Base-by-base conservation (phyloP, 139 green algal species). In the Ulvella scutata region DNA sequence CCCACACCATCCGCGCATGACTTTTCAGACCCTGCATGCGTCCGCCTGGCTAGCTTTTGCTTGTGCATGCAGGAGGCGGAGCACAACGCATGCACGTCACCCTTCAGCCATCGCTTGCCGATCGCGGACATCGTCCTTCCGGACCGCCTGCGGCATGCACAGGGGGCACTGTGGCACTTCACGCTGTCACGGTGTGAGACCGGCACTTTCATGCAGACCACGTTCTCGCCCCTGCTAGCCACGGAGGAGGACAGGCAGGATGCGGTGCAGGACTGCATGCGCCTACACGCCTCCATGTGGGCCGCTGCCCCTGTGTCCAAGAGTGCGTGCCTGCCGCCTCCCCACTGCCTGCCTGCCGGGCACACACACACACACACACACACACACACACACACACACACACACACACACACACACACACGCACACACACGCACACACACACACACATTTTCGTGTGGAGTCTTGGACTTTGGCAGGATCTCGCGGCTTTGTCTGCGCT, bases 231-330 rank as follows among this genome's bases (percentile, higher is more conserved):
- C 6, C n/a, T 26, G 13, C 10, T 67, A 6, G 20, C n/a, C 51
- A 23, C 7, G n/a, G n/a, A 67, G n/a, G 20, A 6, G 51, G 13
- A 36, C n/a, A n/a, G 33, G 51, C 31, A 67, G 51, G n/a, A 67
- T n/a, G 51, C 51, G 51, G n/a, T 9, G 51, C 51, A 67, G 51
- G 51, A 67, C 51, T 67, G 51, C 51, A 67, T 67, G 51, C 51
- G 51, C n/a, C 51, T 67, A 26, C 51, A 67, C 51, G 51, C 51
- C 20, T 67, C 51, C n/a, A 1, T 67, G 51, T 67, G 51, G 51
- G 51, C n/a, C 6, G 51, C 51, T 10, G 51, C 51, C 10, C 6
- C 51, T 6, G 51, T 67, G 13, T 67, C 51, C 51, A 67, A 67
- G 2, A 67, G 51, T 67, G 51, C 51, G 51, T 26, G 0, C 20